Base-by-base conservation (phyloP, 805 yeast species). In the Myxozyma mucilagina region DNA sequence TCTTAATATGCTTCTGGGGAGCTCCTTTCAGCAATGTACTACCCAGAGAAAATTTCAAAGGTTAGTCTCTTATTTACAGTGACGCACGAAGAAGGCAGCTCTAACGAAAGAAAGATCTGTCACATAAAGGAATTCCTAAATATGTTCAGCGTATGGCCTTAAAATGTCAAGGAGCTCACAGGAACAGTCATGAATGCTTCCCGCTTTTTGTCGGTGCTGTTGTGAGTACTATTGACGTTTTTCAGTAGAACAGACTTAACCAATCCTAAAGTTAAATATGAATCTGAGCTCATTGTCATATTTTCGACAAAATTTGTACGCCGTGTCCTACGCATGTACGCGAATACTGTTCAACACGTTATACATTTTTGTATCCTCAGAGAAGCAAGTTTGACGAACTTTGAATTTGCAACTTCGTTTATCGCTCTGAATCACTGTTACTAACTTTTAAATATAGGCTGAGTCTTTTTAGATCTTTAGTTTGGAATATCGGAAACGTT, bases 111-210 rank as follows among this genome's bases (percentile, higher is more conserved):
- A n/a, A 36, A 60, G 57, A 47, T 48, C 59, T 56, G 16, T 51
- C 44, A 13, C 44, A 38, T 38, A 51, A 56, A 43, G 47, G 51
- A 4, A 47, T 60, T 1, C 60, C 63, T 24, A 31, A 13, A 29
- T 11, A 14, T 5, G 43, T 60, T n/a, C 59, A 43, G 14, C 18
- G 29, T 4, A 38, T 56, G 20, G 65, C 58, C 11, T 16, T 42
- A n/a, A 61, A 53, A 48, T 52, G 61, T 24, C 59, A 57, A 50
- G 61, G 62, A 2, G 57, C 65, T 1, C 65, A 61, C 32, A 31
- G 51, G 6, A 61, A 57, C 41, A 57, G 59, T 2, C 61, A 53
- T n/a, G 65, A 61, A 38, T 56, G 61, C 35, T 57, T 61, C 51
- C 65, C 61, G 6, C 41, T 61, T 3, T 49, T 61, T 18, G 61